Percentiles rank a stretch among this genome's conserved stretches.
Conservation (phyloP, 352 stramenopile genomes). For the Thalassiosira pacifica region DNA sequence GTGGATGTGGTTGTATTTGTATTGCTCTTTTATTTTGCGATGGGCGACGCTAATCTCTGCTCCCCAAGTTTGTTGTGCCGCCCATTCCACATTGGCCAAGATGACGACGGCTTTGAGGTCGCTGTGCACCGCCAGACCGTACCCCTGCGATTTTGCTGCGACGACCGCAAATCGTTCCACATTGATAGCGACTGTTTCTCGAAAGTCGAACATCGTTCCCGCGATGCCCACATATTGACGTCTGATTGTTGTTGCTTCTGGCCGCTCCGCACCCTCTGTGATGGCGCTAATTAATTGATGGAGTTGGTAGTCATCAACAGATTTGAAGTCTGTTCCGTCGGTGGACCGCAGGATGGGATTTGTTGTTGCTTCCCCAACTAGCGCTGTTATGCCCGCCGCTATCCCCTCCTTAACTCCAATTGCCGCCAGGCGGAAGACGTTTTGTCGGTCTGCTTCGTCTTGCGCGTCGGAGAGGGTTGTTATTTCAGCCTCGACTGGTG, state of each 20-base stretch:
- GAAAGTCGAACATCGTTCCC: not conserved
- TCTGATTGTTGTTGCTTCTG: not conserved
- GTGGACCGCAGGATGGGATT: constrained; percentile 6
- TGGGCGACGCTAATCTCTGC: not conserved
- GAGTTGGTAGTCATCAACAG: constrained; percentile 21
- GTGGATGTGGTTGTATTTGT: constrained; percentile 12
- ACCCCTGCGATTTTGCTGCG: not conserved
- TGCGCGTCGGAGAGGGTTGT: not conserved
- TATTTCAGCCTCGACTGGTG: not conserved
- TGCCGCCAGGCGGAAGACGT: not conserved
- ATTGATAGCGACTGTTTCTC: not conserved
- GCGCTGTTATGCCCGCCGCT: not conserved
- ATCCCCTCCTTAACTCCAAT: constrained; percentile 23
- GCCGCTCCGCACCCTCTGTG: not conserved
- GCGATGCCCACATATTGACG: not conserved
- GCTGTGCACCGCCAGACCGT: not conserved
- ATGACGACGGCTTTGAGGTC: not conserved
- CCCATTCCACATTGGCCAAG: not conserved
- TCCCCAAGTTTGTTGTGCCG: not conserved
- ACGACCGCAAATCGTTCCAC: not conserved
- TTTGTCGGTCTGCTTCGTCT: constrained; percentile 4
- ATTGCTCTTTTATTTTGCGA: not conserved
- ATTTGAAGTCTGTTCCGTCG: constrained; percentile 17
- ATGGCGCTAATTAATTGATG: constrained; percentile 17
- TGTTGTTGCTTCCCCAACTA: not conserved